These are phyloP conservation scores for Entoloma clypeatum DNA, from an alignment of 1,284 basidiomycete species.

Conservation along the genomic window DNA sequence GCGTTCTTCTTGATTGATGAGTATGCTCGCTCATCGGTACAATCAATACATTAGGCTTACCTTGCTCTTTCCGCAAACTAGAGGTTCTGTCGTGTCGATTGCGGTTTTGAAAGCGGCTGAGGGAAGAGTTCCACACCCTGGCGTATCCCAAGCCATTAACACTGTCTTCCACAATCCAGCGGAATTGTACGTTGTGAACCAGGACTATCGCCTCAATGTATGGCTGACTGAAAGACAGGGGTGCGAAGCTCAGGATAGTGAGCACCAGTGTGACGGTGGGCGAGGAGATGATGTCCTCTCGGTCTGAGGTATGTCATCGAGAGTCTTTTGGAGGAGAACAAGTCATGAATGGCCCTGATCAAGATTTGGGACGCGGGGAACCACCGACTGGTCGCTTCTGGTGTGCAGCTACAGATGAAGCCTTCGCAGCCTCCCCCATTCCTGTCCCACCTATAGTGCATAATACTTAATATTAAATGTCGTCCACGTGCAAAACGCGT, in stretches of 20 bases:
- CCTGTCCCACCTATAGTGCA: background rate
- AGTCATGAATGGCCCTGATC: background rate
- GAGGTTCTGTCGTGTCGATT: constrained; percentile 32
- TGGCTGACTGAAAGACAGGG: constrained; percentile 23
- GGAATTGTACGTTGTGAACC: constrained; percentile 26
- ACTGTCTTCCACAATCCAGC: constrained; percentile 37
- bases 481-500: constrained; percentile 8
- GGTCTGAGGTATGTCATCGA: constrained; percentile 30
- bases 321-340: background rate
- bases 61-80: constrained; percentile 11
- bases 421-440: constrained; percentile 18
- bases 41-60: constrained; percentile 3
- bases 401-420: constrained; percentile 37
- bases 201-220: constrained; percentile 4
- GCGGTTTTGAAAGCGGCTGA: constrained; percentile 26
- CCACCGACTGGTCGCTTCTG: constrained; percentile 38
- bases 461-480: background rate
- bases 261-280: constrained; percentile 35
- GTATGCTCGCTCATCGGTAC: constrained; percentile 26
- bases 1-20: constrained; percentile 43
- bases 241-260: constrained; percentile 37
- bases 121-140: constrained; percentile 22
- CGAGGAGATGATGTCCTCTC: constrained; percentile 29
- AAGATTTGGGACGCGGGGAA: constrained; percentile 40
- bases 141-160: constrained; percentile 41